A percentile compares a stretch with the other conserved stretches of the same genome.
phyloP scores from a whole-genome alignment of 495 filamentous ascomycete species.

The Margaritispora aquatica region DNA sequence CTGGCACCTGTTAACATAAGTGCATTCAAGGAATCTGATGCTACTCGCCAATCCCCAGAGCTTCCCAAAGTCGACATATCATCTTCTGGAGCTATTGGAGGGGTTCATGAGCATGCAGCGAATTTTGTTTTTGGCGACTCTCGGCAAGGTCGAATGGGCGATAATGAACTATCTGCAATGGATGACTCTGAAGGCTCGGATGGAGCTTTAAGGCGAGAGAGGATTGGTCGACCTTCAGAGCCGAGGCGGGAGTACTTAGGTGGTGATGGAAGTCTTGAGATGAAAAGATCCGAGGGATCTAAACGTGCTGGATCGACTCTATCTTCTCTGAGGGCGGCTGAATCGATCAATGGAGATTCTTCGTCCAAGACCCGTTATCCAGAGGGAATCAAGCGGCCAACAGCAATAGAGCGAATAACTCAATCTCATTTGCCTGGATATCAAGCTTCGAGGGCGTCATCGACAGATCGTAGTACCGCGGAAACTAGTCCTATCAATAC shows the following conservation, averaged over 20 bases:
- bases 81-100: slow-evolving; percentile 25
- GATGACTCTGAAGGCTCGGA: slow-evolving; percentile 27
- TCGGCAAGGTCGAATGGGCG: slow-evolving; percentile 28
- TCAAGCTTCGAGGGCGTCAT: slow-evolving; percentile 55
- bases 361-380: neutral
- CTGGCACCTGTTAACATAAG: slow-evolving; percentile 53
- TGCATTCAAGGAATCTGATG: slow-evolving; percentile 42
- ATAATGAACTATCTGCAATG: slow-evolving; percentile 24
- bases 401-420: slow-evolving; percentile 47
- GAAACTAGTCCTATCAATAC: slow-evolving; percentile 46
- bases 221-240: neutral
- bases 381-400: slow-evolving; percentile 26
- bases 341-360: slow-evolving; percentile 2
- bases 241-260: slow-evolving; percentile 1
- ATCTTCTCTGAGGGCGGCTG: slow-evolving; percentile 17
- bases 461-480: slow-evolving; percentile 47
- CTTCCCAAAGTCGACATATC: slow-evolving; percentile 20
- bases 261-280: slow-evolving; percentile 16
- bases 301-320: slow-evolving; percentile 16
- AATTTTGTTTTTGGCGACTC: slow-evolving; percentile 31
- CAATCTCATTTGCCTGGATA: slow-evolving; percentile 42
- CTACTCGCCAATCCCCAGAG: slow-evolving; percentile 18
- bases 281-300: neutral
- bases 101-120: slow-evolving; percentile 30
- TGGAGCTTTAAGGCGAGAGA: neutral